phyloP scores from a whole-genome alignment of 2,329 filamentous ascomycete species.

The Calonectria multiphialidica region DNA sequence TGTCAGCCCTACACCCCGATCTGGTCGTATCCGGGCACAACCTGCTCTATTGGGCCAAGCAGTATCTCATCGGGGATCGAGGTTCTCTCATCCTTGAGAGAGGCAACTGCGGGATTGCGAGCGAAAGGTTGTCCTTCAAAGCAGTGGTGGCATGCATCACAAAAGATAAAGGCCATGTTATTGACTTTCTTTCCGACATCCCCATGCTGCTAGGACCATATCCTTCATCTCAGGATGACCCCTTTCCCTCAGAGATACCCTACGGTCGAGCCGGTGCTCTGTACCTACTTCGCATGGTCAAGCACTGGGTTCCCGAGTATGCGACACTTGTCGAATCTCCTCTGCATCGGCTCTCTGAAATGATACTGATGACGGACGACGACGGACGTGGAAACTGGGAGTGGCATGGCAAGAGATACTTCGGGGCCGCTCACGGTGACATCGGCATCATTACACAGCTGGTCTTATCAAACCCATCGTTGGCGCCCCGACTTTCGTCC shows the following conservation, averaged over 20 bases:
- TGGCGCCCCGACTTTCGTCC: slow-evolving; percentile 65
- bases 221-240: slow-evolving; percentile 48
- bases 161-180: slow-evolving; percentile 52
- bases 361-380: slow-evolving; percentile 66
- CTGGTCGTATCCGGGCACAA: slow-evolving; percentile 56
- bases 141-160: slow-evolving; percentile 59
- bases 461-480: slow-evolving; percentile 66
- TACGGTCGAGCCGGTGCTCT: slow-evolving; percentile 77
- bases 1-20: slow-evolving; percentile 58
- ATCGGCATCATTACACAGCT: slow-evolving; percentile 80
- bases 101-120: slow-evolving; percentile 61
- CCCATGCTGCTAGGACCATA: slow-evolving; percentile 47
- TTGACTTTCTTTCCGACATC: slow-evolving; percentile 55
- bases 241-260: slow-evolving; percentile 69
- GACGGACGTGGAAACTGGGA: slow-evolving; percentile 65
- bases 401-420: slow-evolving; percentile 72
- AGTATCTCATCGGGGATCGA: slow-evolving; percentile 59
- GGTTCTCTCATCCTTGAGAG: slow-evolving; percentile 51
- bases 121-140: slow-evolving; percentile 61
- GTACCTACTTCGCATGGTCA: slow-evolving; percentile 75
- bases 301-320: slow-evolving; percentile 65
- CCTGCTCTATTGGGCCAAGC: slow-evolving; percentile 58
- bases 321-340: slow-evolving; percentile 63
- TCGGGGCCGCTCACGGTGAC: slow-evolving; percentile 76
- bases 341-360: slow-evolving; percentile 68